Evolutionary conservation across 768 basidiomycete species (phyloP).

Genomic region (Pisolithus albus): DNA sequence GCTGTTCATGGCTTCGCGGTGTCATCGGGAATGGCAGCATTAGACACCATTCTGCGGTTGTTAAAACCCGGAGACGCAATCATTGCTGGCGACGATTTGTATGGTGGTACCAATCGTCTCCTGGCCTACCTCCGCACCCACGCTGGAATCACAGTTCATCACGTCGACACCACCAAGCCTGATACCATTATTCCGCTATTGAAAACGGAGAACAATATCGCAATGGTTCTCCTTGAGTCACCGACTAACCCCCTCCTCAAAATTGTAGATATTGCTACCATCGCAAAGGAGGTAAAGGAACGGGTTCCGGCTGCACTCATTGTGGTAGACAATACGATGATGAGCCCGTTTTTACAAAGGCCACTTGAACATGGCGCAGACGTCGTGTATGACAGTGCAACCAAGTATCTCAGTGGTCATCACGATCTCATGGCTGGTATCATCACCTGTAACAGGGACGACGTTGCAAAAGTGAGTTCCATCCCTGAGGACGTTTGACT

Average conservation of each 20-base stretch:
- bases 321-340: conserved; percentile 98
- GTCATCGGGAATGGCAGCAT: conserved; percentile 96
- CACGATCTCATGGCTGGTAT: conserved; percentile 99
- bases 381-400: conserved; percentile 95
- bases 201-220: conserved; percentile 57
- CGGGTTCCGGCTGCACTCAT: conserved; percentile 73
- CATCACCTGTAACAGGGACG: conserved; percentile 86
- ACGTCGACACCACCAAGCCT: conserved; percentile 87
- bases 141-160: conserved; percentile 83
- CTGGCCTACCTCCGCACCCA: conserved; percentile 83
- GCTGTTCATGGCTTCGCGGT: conserved; percentile 87
- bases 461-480: conserved; percentile 65
- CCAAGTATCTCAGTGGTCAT: conserved; percentile 96
- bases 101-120: conserved; percentile 96
- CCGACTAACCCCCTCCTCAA: conserved; percentile 97
- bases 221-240: conserved; percentile 95
- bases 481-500: not conserved
- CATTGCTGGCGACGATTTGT: conserved; percentile 94
- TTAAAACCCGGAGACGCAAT: conserved; percentile 95
- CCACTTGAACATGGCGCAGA: conserved; percentile 96
- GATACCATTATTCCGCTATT: conserved; percentile 55
- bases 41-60: conserved; percentile 89
- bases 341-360: conserved; percentile 96
- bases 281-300: conserved; percentile 79
- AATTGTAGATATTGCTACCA: conserved; percentile 81